Base-by-base conservation (phyloP, 768 basidiomycete species). In the Gautieria morchelliformis region DNA sequence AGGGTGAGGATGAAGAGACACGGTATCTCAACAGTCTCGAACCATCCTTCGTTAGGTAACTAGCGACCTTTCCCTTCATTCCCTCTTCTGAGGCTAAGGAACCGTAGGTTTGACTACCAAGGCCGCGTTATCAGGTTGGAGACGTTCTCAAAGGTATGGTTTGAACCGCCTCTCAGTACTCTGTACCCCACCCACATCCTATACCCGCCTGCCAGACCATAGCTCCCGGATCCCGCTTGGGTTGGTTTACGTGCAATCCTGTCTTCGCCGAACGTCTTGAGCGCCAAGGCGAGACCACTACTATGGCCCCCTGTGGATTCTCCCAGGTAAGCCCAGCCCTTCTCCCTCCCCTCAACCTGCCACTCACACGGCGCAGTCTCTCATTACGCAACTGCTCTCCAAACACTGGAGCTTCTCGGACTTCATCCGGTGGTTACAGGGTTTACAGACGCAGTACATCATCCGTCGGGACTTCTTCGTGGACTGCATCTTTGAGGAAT, bases 81-180 rank as follows among this genome's bases (percentile, higher is more conserved):
- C 5, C 2, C 27, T 27, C 27, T 27, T 3, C 3, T 27, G 27
- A 27, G 27, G 27, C 5, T 27, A 27, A 27, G 27, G 2, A 27
- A 3, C 27, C 1, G 7, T 56, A 82, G 79, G 44, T 72, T 84
- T 63, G 89, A 93, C 66, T 81, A 80, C 60, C 80, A 93, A 67
- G 90, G 89, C 3, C 81, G 90, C 32, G 90, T 94, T 44, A 81
- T 94, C 58, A 84, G 89, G 3, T 70, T 93, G 37, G 91, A 93
- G 64, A 84, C 84, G 0, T 88, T 89, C 66, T 85, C 83, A 39
- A 89, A 89, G 80, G 84, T 80, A 48, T 37, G 60, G 27, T 15
- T 8, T 14, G 40, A 19, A 15, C 35, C 44, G 37, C 15, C 48
- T 33, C 3, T 14, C 39, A 17, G 55, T 48, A 20, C 41, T 44